phyloP scores from a whole-genome alignment of 257 asterid genomes.

The Nicotiana undulata region DNA sequence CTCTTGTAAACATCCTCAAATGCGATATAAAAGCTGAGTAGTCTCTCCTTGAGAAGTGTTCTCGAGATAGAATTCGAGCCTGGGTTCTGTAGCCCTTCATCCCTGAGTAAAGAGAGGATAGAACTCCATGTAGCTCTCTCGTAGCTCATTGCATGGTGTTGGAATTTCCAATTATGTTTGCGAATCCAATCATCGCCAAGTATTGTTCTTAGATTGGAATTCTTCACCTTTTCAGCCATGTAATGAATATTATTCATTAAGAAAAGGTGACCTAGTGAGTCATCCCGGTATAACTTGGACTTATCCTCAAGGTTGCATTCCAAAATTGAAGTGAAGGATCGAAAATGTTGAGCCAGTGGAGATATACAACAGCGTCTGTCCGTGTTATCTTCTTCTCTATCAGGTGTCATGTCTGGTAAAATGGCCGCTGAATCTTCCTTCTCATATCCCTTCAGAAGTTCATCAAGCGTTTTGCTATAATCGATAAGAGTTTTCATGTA shows the following conservation, averaged over 20 bases:
- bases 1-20: slow-evolving; percentile 92
- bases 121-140: slow-evolving; percentile 94
- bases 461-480: slow-evolving; percentile 53
- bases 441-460: slow-evolving; percentile 52
- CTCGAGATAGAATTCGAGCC: slow-evolving; percentile 58
- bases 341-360: slow-evolving; percentile 43
- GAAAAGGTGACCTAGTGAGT: slow-evolving; percentile 64
- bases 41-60: slow-evolving; percentile 58
- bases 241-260: slow-evolving; percentile 84
- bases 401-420: slow-evolving; percentile 46
- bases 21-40: slow-evolving; percentile 62
- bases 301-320: slow-evolving; percentile 64
- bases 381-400: slow-evolving; percentile 37
- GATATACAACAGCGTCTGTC: slow-evolving; percentile 18
- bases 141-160: slow-evolving; percentile 74
- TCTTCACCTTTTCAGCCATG: slow-evolving; percentile 76
- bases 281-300: slow-evolving; percentile 74
- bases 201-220: slow-evolving; percentile 51
- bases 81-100: slow-evolving; percentile 64
- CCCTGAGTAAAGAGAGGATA: slow-evolving; percentile 54
- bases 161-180: slow-evolving; percentile 76
- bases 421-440: slow-evolving; percentile 15
- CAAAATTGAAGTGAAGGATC: slow-evolving; percentile 51
- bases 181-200: slow-evolving; percentile 77
- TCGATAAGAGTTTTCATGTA: slow-evolving; percentile 63